phyloP scores from a whole-genome alignment of 352 stramenopile species.

The Blastocystis hominis region DNA sequence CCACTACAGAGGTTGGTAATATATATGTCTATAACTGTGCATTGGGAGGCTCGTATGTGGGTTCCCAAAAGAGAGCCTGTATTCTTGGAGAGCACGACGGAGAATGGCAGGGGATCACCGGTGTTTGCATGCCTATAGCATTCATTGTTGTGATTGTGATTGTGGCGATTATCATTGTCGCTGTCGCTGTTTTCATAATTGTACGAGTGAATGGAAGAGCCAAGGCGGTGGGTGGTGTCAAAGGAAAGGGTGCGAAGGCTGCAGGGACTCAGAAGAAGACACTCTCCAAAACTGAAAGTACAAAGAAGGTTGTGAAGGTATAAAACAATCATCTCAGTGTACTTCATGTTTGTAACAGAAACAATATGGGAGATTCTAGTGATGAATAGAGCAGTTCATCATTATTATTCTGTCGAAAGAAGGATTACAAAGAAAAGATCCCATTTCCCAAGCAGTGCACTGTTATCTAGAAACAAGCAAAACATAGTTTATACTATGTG shows the following conservation, averaged over 20 bases:
- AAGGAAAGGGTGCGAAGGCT: background rate
- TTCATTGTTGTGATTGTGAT: slow-evolving; percentile 16
- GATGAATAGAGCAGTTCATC: too few relatives aligned
- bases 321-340: too few relatives aligned
- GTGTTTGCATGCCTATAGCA: slow-evolving; percentile 10
- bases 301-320: too few relatives aligned
- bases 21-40: background rate
- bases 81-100: background rate
- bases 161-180: background rate
- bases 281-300: too few relatives aligned
- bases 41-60: background rate
- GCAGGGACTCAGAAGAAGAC: too few relatives aligned
- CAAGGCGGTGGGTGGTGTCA: slow-evolving; percentile 18
- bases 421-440: too few relatives aligned
- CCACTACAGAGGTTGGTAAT: background rate
- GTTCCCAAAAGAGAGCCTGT: background rate
- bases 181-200: background rate
- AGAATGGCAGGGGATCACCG: background rate
- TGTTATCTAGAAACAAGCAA: too few relatives aligned
- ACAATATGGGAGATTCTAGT: too few relatives aligned
- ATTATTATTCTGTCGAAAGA: too few relatives aligned
- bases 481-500: too few relatives aligned
- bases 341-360: too few relatives aligned
- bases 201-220: background rate
- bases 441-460: too few relatives aligned